These are phyloP conservation scores for Lachnellula arida DNA, from an alignment of 2,329 filamentous ascomycete species.

Conservation along the genomic window DNA sequence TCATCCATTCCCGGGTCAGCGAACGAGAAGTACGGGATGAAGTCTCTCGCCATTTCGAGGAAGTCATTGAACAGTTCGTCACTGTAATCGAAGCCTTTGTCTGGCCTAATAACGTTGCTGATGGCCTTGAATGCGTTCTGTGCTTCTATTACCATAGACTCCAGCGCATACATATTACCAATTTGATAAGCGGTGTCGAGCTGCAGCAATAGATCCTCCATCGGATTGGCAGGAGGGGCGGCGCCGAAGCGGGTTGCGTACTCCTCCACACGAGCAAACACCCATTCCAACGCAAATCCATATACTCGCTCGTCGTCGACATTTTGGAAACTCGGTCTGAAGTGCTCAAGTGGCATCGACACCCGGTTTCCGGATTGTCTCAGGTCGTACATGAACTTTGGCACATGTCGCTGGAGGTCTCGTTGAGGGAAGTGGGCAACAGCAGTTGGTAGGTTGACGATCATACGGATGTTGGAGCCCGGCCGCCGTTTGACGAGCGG, in stretches of 20 bases:
- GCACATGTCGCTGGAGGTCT: constrained; percentile 1
- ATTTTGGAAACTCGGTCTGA: not conserved
- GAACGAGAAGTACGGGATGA: not conserved
- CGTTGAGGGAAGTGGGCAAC: not conserved
- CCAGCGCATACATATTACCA: not conserved
- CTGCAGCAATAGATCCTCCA: not conserved
- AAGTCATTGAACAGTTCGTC: not conserved
- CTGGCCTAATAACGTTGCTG: not conserved
- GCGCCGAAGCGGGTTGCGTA: not conserved
- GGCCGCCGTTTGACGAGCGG: constrained; percentile 1
- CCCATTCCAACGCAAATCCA: constrained; percentile 3
- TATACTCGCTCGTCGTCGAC: not conserved
- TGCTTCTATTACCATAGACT: too few species aligned
- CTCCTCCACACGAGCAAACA: constrained; percentile 1
- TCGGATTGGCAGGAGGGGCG: not conserved
- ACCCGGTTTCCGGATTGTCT: constrained; percentile 7
- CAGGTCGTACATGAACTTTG: constrained; percentile 5
- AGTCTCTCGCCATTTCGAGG: not conserved
- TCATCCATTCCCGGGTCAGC: not conserved
- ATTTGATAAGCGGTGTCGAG: not conserved
- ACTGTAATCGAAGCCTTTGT: not conserved
- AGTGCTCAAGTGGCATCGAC: not conserved
- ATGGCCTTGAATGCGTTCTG: not conserved
- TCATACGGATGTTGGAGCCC: not conserved
- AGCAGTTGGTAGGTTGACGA: not conserved